Percentiles rank a stretch among this genome's conserved stretches.
Conservation (phyloP, 257 asterid species). For the Fraxinus cuspidata region DNA sequence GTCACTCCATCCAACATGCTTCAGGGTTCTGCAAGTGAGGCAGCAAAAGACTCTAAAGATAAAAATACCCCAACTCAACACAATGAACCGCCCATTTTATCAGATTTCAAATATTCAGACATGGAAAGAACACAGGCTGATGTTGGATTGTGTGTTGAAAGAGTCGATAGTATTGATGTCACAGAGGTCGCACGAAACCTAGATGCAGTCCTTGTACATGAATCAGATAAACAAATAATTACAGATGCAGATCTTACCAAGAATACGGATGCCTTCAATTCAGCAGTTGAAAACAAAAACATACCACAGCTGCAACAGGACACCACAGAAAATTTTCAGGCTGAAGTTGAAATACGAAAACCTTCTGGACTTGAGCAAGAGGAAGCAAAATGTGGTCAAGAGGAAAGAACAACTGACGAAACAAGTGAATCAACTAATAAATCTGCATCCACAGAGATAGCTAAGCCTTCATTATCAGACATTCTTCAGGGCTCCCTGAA, state of each 20-base stretch:
- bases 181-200: conserved; percentile 12
- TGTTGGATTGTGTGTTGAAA: conserved; percentile 12
- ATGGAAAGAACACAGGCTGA: conserved; percentile 26
- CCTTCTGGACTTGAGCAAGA: conserved; percentile 25
- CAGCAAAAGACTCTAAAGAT: conserved; percentile 18
- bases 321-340: conserved; percentile 24
- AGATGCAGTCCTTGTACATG: conserved; percentile 21
- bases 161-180: conserved; percentile 9
- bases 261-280: conserved; percentile 16
- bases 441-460: conserved; percentile 25
- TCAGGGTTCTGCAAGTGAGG: conserved; percentile 22
- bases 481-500: conserved; percentile 34
- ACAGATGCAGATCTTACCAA: conserved; percentile 28
- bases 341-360: conserved; percentile 28
- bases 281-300: conserved; percentile 26
- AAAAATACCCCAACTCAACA: conserved; percentile 24
- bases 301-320: conserved; percentile 20
- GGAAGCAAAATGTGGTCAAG: not conserved
- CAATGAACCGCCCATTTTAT: conserved; percentile 21
- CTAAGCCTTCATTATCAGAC: conserved; percentile 33
- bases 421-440: conserved; percentile 23
- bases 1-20: conserved; percentile 22
- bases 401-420: not conserved
- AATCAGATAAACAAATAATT: conserved; percentile 28
- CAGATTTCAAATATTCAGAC: conserved; percentile 23